A percentile compares a stretch with the other conserved stretches of the same genome.
Evolutionary conservation across 139 green algal genomes (phyloP).

Genomic region (Chlamydomonas sp.): DNA sequence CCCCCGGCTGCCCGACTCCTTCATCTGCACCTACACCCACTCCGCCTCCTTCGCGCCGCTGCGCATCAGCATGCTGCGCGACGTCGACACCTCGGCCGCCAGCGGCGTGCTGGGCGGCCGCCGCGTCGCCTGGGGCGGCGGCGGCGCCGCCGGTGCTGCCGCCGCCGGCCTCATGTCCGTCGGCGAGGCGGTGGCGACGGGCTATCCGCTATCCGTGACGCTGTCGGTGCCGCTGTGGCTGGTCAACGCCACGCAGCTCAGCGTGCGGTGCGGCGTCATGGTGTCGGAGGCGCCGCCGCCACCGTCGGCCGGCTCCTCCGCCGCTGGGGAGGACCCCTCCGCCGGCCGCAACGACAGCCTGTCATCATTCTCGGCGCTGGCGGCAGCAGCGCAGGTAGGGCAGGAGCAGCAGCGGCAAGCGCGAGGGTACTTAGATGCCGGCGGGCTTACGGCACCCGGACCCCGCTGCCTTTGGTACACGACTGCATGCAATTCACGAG

Average conservation of each 20-base stretch:
- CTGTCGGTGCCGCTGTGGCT: constrained; percentile 81
- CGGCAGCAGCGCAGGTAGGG: too few species aligned
- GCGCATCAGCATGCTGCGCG: constrained; percentile 63
- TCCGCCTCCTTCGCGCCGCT: constrained; percentile 46
- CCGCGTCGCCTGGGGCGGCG: not conserved
- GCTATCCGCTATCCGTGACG: constrained; percentile 65
- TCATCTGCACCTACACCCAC: constrained; percentile 64
- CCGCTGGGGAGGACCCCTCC: too few species aligned
- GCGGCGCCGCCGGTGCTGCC: constrained; percentile 1
- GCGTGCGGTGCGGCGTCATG: constrained; percentile 65
- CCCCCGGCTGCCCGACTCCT: constrained; percentile 67
- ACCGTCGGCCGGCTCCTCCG: not conserved
- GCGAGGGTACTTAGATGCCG: too few species aligned
- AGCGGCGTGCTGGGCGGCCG: not conserved
- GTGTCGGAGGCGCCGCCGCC: constrained; percentile 9
- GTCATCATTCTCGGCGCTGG: too few species aligned
- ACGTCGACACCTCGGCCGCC: constrained; percentile 54
- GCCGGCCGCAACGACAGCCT: too few species aligned
- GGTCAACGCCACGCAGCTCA: constrained; percentile 78
- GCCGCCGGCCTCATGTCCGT: not conserved
- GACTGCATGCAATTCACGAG: too few species aligned
- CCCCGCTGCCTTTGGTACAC: too few species aligned
- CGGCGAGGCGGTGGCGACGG: constrained; percentile 58
- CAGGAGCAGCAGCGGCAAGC: too few species aligned
- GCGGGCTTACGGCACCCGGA: too few species aligned